Base-by-base conservation (phyloP, 331 rosid genomes). In the Acacia concinna region DNA sequence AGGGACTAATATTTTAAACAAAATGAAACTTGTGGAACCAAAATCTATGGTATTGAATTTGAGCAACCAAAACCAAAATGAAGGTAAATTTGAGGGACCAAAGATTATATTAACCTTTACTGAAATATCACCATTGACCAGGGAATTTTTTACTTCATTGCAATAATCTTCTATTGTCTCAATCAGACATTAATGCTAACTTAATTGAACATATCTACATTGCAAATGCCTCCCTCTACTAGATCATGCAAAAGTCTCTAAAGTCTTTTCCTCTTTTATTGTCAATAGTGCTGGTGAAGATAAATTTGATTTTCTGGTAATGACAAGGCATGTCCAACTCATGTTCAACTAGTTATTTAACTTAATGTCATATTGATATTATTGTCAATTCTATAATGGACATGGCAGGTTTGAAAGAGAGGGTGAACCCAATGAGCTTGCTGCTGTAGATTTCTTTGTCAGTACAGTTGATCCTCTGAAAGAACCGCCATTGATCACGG, bases 391-490 rank as follows among this genome's bases (percentile, higher is more conserved):
- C 40, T 10, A 54, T 68, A 20, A 52, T 80, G 59, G 34, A 32
- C 51, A 63, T 86, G 85, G 20, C 90, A 95, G 99, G 89, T 93
- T 70, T 83, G 98, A 96, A 87, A 93, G 96, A 83, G 98, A 96
- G 84, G 99, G 97, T 66, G 99, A 96, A 80, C 84, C 81, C 15
- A 91, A 86, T 13, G 83, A 79, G 79, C 98, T 96, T 71, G 93
- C 99, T 68, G 86, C 98, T 71, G 99, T 96, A 73, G 99, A 96
- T 86, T 96, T 96, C 88, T 96, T 96, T 38, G 99, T 96, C 88
- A 96, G 99, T 87, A 96, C 99, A 13, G 99, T 96, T 5, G 99
- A 96, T 84, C 99, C 99, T 47, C 12, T 96, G 92, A 96, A 96
- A 82, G 99, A 96, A 57, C 99, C 99, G 11, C 99, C 99, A 0